Conservation (phyloP, 805 yeast species). For the Saccharomyces jurei region DNA sequence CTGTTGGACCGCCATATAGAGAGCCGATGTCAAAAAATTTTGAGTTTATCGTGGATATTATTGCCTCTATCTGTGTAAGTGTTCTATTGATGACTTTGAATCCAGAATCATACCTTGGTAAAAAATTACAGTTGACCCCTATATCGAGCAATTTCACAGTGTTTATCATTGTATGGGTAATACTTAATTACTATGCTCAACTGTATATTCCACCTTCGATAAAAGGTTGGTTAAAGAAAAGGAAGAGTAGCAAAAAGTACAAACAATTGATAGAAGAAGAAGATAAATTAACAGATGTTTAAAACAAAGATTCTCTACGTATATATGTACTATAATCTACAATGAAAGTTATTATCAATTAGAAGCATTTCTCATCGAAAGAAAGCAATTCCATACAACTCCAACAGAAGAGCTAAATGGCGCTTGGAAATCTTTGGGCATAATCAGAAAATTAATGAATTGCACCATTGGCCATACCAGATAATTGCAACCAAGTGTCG, state of each 20-base stretch:
- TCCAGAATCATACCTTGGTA: conserved; percentile 48
- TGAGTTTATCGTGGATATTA: conserved; percentile 64
- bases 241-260: conserved; percentile 32
- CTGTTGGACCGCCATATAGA: conserved; percentile 91
- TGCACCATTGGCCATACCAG: conserved; percentile 81
- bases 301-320: not conserved
- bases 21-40: conserved; percentile 57
- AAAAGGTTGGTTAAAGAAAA: conserved; percentile 31
- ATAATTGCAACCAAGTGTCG: conserved; percentile 60
- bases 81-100: conserved; percentile 45
- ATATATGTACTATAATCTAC: not conserved
- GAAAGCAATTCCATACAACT: conserved; percentile 88
- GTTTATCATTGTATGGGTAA: conserved; percentile 40
- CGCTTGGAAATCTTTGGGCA: conserved; percentile 72
- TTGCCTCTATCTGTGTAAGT: conserved; percentile 43
- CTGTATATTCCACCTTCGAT: conserved; percentile 29
- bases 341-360: conserved; percentile 8
- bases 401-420: conserved; percentile 85
- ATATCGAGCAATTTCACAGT: conserved; percentile 44
- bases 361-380: conserved; percentile 69
- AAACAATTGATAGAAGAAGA: conserved; percentile 24
- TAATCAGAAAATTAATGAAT: conserved; percentile 59
- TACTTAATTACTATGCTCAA: conserved; percentile 40
- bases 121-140: conserved; percentile 67
- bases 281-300: not conserved